A percentile compares a stretch with the other conserved stretches of the same genome.
Conservation (phyloP, 2,329 filamentous ascomycete species). For the Xylariaceae sp. region DNA sequence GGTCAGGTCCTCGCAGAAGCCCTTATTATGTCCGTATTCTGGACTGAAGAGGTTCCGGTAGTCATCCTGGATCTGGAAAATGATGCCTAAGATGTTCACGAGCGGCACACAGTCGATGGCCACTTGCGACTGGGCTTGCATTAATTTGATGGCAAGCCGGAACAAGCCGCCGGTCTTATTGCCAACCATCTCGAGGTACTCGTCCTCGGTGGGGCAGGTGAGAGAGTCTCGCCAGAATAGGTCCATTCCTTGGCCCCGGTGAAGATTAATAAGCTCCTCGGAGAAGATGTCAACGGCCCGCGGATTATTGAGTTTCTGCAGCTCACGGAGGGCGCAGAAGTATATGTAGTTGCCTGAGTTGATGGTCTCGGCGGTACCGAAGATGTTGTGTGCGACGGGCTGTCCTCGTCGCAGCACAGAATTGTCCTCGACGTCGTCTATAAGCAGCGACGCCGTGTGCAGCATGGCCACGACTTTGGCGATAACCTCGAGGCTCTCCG, state of each 20-base stretch:
- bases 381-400: slow-evolving; percentile 79
- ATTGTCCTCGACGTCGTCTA: slow-evolving; percentile 84
- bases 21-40: slow-evolving; percentile 85
- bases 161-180: slow-evolving; percentile 90
- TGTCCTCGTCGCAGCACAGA: slow-evolving; percentile 71
- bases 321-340: slow-evolving; percentile 71
- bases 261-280: slow-evolving; percentile 78
- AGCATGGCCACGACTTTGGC: slow-evolving; percentile 79
- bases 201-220: slow-evolving; percentile 77
- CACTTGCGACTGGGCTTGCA: slow-evolving; percentile 66
- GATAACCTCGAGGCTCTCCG: slow-evolving; percentile 64
- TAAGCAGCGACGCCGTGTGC: slow-evolving; percentile 75
- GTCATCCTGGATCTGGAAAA: slow-evolving; percentile 91
- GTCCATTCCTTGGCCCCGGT: slow-evolving; percentile 86
- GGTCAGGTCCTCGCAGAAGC: slow-evolving; percentile 88
- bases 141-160: slow-evolving; percentile 76
- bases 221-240: slow-evolving; percentile 83
- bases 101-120: slow-evolving; percentile 71
- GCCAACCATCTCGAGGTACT: slow-evolving; percentile 90
- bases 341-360: slow-evolving; percentile 89
- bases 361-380: slow-evolving; percentile 81
- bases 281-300: slow-evolving; percentile 66
- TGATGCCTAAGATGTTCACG: slow-evolving; percentile 76
- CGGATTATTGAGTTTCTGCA: slow-evolving; percentile 65
- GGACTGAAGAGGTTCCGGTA: slow-evolving; percentile 76